Conservation (phyloP, 148 eudicot species). For the Vaccinium darrowii region DNA sequence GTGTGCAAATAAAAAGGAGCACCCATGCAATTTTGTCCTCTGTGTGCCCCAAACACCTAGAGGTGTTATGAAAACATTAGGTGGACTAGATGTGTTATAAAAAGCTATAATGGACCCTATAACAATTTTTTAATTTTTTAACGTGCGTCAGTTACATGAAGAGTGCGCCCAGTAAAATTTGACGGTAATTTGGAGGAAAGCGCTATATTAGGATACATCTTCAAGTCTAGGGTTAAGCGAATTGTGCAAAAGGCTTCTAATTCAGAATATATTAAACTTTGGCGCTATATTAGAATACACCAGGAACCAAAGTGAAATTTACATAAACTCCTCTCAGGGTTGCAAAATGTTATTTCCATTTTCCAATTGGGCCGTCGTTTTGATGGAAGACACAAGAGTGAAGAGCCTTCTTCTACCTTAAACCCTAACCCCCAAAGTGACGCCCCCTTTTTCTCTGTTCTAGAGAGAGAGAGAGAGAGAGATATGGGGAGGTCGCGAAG, state of each 20-base stretch:
- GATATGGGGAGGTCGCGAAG: constrained; percentile 89
- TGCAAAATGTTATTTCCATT: not conserved
- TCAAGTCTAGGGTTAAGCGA: not conserved
- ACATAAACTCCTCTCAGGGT: not conserved
- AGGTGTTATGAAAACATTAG: too few relatives aligned
- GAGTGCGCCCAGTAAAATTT: not conserved
- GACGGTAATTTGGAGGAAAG: too few relatives aligned
- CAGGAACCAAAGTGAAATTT: not conserved
- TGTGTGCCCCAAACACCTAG: too few relatives aligned
- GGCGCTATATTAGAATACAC: not conserved
- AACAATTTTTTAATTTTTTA: too few relatives aligned
- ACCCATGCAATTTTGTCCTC: too few relatives aligned
- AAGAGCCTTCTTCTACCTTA: not conserved
- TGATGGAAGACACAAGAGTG: not conserved
- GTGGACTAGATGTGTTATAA: too few relatives aligned
- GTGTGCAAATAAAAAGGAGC: too few relatives aligned
- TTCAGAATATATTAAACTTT: too few relatives aligned
- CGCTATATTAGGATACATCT: not conserved
- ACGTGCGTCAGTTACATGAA: not conserved
- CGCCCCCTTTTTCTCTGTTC: not conserved
- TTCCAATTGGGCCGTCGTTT: not conserved
- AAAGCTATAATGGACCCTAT: too few relatives aligned
- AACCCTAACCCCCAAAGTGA: not conserved
- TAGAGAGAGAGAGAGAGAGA: constrained; percentile 16
- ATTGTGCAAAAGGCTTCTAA: too few relatives aligned